Conservation (phyloP, 208 protist species). For the Naegleria lovaniensis region DNA sequence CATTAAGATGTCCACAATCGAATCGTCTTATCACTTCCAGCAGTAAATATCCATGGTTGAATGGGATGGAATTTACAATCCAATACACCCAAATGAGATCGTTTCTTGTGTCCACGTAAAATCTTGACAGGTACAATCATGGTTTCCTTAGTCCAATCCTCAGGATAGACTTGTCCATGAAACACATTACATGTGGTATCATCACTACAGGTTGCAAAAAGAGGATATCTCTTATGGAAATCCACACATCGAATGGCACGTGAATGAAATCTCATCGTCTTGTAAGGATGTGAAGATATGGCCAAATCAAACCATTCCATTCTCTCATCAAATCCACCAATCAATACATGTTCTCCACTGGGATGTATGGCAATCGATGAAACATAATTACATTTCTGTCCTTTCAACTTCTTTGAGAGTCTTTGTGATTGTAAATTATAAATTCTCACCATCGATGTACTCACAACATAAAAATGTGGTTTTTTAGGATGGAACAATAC, state of each 20-base stretch:
- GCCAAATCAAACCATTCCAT: conserved; percentile 98
- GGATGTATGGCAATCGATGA: conserved; percentile 81
- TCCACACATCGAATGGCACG: conserved; percentile 78
- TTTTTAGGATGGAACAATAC: conserved; percentile 93
- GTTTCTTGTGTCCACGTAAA: conserved; percentile 73
- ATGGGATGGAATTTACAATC: conserved; percentile 90
- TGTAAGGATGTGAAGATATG: conserved; percentile 89
- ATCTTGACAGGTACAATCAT: conserved; percentile 98
- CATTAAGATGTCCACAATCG: conserved; percentile 67
- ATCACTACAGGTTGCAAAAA: conserved; percentile 93
- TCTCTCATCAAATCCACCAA: conserved; percentile 52
- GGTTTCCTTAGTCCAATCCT: conserved; percentile 95
- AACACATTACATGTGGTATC: conserved; percentile 89
- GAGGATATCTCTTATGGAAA: conserved; percentile 63
- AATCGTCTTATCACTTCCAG: conserved; percentile 88
- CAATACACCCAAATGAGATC: conserved; percentile 64
- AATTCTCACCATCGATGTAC: conserved; percentile 79
- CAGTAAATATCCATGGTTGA: conserved; percentile 97
- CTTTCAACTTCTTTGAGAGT: conserved; percentile 88
- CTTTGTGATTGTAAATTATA: conserved; percentile 94
- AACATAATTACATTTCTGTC: conserved; percentile 79
- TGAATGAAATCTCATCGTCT: conserved; percentile 88
- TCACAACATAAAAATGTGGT: conserved; percentile 96
- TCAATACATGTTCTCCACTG: conserved; percentile 91
- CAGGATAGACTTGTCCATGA: conserved; percentile 82